A percentile compares a stretch with the other conserved stretches of the same genome.
phyloP scores from a whole-genome alignment of 2,329 filamentous ascomycete species.

The Nemania serpens region DNA sequence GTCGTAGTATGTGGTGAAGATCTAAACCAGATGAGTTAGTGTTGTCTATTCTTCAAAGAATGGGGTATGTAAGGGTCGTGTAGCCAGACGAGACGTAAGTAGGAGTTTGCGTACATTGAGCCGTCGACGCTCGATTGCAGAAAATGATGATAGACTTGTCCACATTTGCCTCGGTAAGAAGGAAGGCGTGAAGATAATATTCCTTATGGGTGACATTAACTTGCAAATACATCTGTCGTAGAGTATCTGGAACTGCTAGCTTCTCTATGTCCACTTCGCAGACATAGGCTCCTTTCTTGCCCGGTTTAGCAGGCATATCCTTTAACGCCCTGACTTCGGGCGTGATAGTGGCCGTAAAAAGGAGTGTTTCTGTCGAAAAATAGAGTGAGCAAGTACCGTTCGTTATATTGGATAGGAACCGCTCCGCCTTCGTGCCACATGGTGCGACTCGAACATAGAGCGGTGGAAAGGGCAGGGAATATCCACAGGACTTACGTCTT shows the following conservation, averaged over 20 bases:
- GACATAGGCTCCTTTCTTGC: slow-evolving; percentile 79
- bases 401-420: background rate
- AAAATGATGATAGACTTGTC: slow-evolving; percentile 87
- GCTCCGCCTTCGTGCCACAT: background rate
- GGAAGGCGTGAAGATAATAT: slow-evolving; percentile 88
- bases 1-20: slow-evolving; percentile 83
- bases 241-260: slow-evolving; percentile 77
- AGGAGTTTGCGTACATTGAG: slow-evolving; percentile 56
- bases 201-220: slow-evolving; percentile 85
- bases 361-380: slow-evolving; percentile 65
- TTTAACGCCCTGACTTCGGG: slow-evolving; percentile 88
- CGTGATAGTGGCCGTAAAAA: slow-evolving; percentile 96
- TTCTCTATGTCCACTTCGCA: slow-evolving; percentile 82
- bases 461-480: background rate
- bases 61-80: background rate
- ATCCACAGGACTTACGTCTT: slow-evolving; percentile 53
- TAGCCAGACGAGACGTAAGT: background rate
- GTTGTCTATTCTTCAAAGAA: background rate
- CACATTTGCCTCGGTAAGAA: slow-evolving; percentile 76
- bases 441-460: background rate
- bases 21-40: slow-evolving; percentile 43
- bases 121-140: slow-evolving; percentile 88
- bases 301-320: slow-evolving; percentile 69
- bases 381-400: slow-evolving; percentile 1
- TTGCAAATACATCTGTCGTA: slow-evolving; percentile 84